These are phyloP conservation scores for Claviceps cyperi DNA, from an alignment of 2,329 filamentous ascomycete species.

Conservation along the genomic window DNA sequence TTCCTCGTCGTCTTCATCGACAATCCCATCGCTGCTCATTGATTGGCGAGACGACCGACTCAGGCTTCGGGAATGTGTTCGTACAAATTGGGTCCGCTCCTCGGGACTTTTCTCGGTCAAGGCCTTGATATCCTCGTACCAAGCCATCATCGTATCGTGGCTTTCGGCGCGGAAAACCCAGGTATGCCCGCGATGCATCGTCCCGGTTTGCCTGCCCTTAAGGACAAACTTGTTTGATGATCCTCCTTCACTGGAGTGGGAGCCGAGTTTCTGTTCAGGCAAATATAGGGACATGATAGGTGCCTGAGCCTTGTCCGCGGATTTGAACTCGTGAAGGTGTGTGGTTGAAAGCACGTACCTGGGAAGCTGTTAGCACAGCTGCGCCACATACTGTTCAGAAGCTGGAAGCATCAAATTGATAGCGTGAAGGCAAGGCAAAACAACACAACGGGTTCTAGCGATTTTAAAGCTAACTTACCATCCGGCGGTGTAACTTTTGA, in stretches of 20 bases:
- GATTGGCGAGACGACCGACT: constrained; percentile 52
- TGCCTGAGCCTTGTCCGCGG: constrained; percentile 80
- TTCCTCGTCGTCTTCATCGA: constrained; percentile 58
- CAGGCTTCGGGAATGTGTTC: constrained; percentile 62
- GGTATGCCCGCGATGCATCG: constrained; percentile 71
- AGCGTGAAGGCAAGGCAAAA: not conserved
- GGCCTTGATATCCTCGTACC: constrained; percentile 84
- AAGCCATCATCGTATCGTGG: constrained; percentile 92
- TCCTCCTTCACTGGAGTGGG: constrained; percentile 67
- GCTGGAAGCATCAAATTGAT: not conserved
- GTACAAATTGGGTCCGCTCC: constrained; percentile 76
- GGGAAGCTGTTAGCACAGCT: not conserved
- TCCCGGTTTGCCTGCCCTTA: constrained; percentile 85
- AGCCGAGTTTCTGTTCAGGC: constrained; percentile 87
- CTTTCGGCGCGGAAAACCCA: constrained; percentile 60
- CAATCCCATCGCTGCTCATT: constrained; percentile 60
- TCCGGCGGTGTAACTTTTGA: constrained; percentile 92
- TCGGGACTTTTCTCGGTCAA: constrained; percentile 80
- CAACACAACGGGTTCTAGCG: not conserved
- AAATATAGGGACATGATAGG: constrained; percentile 95
- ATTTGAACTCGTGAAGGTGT: constrained; percentile 97
- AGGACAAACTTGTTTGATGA: constrained; percentile 96
- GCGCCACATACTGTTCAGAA: constrained; percentile 4
- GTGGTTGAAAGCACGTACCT: constrained; percentile 95
- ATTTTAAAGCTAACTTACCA: constrained; percentile 45